Conservation (phyloP, 768 basidiomycete species). For the Goffeauzyma gilvescens region DNA sequence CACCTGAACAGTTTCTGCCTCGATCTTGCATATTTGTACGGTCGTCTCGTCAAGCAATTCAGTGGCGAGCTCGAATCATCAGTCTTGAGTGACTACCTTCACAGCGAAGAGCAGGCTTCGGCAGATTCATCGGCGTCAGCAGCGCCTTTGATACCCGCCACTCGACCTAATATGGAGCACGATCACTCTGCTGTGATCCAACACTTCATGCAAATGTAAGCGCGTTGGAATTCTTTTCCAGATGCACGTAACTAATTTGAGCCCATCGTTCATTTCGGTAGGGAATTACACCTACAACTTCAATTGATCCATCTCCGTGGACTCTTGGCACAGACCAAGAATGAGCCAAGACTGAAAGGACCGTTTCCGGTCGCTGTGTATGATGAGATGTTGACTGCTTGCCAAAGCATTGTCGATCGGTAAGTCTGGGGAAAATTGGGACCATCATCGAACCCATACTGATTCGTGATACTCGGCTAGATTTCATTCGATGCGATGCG, state of each 20-base stretch:
- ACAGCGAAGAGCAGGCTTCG: too few species aligned
- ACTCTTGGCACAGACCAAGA: slow-evolving; percentile 67
- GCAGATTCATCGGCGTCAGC: too few species aligned
- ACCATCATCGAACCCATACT: slow-evolving; percentile 66
- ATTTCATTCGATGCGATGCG: slow-evolving; percentile 87
- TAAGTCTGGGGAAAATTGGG: too few species aligned
- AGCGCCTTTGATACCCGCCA: too few species aligned
- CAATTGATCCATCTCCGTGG: slow-evolving; percentile 69
- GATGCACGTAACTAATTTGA: not conserved
- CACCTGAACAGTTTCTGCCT: slow-evolving; percentile 52
- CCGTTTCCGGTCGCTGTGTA: slow-evolving; percentile 79
- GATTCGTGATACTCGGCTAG: too few species aligned
- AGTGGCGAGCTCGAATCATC: slow-evolving; percentile 39
- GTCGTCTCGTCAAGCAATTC: slow-evolving; percentile 70
- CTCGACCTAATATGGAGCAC: slow-evolving; percentile 18
- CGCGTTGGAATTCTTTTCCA: not conserved
- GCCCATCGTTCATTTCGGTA: slow-evolving; percentile 26
- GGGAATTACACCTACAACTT: slow-evolving; percentile 88
- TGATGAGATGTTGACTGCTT: slow-evolving; percentile 35
- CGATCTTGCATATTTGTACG: slow-evolving; percentile 88
- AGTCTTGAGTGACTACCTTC: too few species aligned
- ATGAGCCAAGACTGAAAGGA: slow-evolving; percentile 88
- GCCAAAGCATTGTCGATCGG: slow-evolving; percentile 36
- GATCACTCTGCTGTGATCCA: too few species aligned
- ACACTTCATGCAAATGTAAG: slow-evolving; percentile 8